Evolutionary conservation across 179 eudicot genomes (phyloP).

Genomic region (Sideroxylon spinosum): DNA sequence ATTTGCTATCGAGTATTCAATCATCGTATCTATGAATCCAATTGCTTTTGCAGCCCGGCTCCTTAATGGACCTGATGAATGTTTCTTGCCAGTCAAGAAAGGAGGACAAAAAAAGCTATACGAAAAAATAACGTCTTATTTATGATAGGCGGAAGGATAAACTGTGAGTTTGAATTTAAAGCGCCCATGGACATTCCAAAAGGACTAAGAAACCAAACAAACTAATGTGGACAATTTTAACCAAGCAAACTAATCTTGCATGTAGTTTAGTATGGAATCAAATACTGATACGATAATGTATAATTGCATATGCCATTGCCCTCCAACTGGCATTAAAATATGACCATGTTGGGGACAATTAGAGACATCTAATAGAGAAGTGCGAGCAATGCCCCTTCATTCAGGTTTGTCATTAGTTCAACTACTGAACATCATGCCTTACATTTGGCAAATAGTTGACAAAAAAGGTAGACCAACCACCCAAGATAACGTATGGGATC

Average conservation of each 20-base stretch:
- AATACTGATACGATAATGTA: background rate
- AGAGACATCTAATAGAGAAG: background rate
- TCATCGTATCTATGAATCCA: slow-evolving; percentile 94
- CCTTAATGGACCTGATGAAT: slow-evolving; percentile 71
- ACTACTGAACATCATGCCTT: background rate
- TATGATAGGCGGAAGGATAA: background rate
- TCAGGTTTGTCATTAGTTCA: background rate
- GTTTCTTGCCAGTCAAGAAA: slow-evolving; percentile 7
- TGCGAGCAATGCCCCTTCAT: background rate
- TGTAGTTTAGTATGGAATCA: background rate
- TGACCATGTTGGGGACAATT: background rate
- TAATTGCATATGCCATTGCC: background rate
- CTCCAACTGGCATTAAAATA: background rate
- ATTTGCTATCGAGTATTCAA: slow-evolving; percentile 76
- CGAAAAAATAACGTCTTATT: background rate
- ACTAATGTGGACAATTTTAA: background rate
- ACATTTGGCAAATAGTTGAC: background rate
- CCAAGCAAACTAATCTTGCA: background rate
- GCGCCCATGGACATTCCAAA: too few species aligned
- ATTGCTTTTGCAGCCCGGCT: slow-evolving; percentile 98
- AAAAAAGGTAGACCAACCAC: background rate
- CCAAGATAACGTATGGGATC: too few species aligned
- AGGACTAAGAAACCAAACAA: background rate
- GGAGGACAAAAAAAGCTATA: background rate
- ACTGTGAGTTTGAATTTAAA: background rate